Conservation (phyloP, 306 rosid species). For the Lagenaria siceraria region DNA sequence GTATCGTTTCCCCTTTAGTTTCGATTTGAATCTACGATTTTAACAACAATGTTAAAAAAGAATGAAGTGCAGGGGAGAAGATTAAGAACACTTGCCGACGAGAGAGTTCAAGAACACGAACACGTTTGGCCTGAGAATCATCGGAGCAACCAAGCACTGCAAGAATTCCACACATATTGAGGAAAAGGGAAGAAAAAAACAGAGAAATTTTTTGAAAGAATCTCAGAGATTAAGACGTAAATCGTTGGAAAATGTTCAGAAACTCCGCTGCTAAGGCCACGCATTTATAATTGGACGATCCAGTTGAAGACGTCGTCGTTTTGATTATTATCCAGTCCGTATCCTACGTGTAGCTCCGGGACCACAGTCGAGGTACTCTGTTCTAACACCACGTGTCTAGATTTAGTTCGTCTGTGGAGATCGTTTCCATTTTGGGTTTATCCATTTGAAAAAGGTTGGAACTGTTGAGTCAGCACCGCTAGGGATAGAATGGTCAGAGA, state of each 20-base stretch:
- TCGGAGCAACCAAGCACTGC: slow-evolving; percentile 93
- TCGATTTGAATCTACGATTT: too few relatives aligned
- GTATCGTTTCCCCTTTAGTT: too few relatives aligned
- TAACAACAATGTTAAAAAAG: too few relatives aligned
- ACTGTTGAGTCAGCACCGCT: neutral
- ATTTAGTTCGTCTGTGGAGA: neutral
- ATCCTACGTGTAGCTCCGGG: neutral
- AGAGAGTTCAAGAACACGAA: slow-evolving; percentile 70
- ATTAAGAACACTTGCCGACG: slow-evolving; percentile 21
- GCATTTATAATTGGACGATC: neutral
- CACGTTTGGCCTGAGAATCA: slow-evolving; percentile 69
- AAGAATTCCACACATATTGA: slow-evolving; percentile 84
- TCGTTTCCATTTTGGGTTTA: neutral
- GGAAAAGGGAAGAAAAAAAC: neutral
- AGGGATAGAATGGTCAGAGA: neutral
- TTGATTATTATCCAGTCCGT: neutral
- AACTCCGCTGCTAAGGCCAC: neutral
- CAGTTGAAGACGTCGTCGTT: neutral
- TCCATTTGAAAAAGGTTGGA: neutral
- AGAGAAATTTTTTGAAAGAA: neutral
- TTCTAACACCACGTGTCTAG: neutral
- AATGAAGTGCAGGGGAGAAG: neutral
- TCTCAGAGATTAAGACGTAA: neutral
- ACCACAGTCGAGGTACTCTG: neutral
- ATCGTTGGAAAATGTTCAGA: neutral